Evolutionary conservation across 495 filamentous ascomycete genomes (phyloP).

Genomic region (Podospora appendiculata): DNA sequence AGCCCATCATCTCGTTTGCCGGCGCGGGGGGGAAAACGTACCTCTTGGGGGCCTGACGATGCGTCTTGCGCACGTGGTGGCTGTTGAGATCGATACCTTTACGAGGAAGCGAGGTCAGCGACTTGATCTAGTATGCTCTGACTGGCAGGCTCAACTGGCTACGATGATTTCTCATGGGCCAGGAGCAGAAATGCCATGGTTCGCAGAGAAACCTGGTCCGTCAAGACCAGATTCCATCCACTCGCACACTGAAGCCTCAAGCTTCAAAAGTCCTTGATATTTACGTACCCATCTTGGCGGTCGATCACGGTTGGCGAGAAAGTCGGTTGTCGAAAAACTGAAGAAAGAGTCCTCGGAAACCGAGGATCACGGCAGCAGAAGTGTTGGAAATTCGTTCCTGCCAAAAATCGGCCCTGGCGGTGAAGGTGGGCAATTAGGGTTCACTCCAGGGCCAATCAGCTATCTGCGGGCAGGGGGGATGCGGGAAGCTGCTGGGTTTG

Average conservation of each 20-base stretch:
- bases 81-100: constrained; percentile 61
- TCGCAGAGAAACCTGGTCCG: constrained; percentile 27
- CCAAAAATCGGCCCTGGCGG: background rate
- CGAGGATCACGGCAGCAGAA: no score
- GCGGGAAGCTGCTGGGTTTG: no score
- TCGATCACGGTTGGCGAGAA: background rate
- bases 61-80: constrained; percentile 80
- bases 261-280: constrained; percentile 8
- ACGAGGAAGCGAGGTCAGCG: constrained; percentile 43
- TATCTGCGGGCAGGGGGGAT: no score
- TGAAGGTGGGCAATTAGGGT: background rate
- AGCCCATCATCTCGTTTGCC: background rate
- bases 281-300: constrained; percentile 43
- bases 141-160: constrained; percentile 14
- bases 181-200: constrained; percentile 24
- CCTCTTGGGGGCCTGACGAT: constrained; percentile 84
- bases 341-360: background rate
- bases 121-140: constrained; percentile 43
- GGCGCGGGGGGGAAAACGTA: background rate
- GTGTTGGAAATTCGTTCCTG: background rate
- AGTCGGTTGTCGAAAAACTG: background rate
- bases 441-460: background rate
- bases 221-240: constrained; percentile 25
- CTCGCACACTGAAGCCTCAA: constrained; percentile 35
- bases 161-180: background rate